Evolutionary conservation across 805 yeast species (phyloP), one percentile per base, ranked within the genome.

Genomic region (Pichia exigua): DNA sequence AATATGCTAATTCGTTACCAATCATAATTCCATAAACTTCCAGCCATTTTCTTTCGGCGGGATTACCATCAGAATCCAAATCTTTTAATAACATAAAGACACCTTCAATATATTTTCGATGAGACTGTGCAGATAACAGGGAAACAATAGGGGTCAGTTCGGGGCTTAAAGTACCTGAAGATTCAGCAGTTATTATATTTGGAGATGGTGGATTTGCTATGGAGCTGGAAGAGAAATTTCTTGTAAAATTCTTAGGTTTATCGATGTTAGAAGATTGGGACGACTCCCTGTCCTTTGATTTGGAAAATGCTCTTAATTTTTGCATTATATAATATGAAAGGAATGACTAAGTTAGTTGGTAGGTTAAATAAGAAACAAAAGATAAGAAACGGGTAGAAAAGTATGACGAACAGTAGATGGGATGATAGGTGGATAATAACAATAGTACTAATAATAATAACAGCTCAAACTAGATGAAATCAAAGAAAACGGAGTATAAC

Each of bases 21-120:
- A 88, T 81, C 42, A 94, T 72, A 17, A 87, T 88, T 44, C 96
- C 98, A 65, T 87, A 94, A 24, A 91, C 96, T 69, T 94, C 97
- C 50, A 77, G 75, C 99, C 99, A 94, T 60, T 77, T 76, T 45
- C 97, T 74, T 47, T 84, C 87, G 0, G 85, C 82, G 0, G 96
- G 91, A 51, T 83, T 78, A 10, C 99, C 99, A 58, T 92, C 96
- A 26, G 87, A 79, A 61, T 83, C 82, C 59, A 87, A 70, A 59
- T 86, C 92, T 59, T 83, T 81, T 54, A 85, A 71, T 10, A 87
- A 67, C 85, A 85, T 79, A 61, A 87, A 81, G 2, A 83, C 79
- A 49, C 92, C 94, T 59, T 85, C 94, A 55, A 76, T 74, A 66
- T 87, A 87, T 45, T 88, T 75, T 55, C 95, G 75, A 63, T 84